A percentile compares a stretch with the other conserved stretches of the same genome.
Conservation (phyloP, 129 eudicot species). For the Flaveria linearis region DNA sequence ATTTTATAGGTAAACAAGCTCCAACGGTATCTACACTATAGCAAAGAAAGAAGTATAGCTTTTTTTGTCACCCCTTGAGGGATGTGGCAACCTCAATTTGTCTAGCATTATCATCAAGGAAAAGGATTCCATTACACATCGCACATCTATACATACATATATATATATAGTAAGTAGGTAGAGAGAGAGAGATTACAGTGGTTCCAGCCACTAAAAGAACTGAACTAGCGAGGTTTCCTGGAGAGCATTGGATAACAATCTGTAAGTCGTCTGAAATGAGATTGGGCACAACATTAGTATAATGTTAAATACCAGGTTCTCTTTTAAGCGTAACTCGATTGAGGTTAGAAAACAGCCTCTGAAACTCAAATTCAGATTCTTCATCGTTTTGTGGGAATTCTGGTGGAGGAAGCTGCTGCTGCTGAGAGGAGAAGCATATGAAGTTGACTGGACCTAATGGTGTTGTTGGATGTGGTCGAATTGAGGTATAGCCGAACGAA, state of each 20-base stretch:
- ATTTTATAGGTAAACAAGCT: not conserved
- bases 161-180: not conserved
- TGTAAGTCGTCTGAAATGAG: not conserved
- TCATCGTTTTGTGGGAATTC: conserved; percentile 31
- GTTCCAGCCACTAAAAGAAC: conserved; percentile 94
- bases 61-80: not conserved
- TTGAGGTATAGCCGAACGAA: not conserved
- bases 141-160: too few relatives aligned
- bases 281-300: not conserved
- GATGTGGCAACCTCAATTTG: not conserved
- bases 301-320: conserved; percentile 61
- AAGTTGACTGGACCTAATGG: conserved; percentile 17
- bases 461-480: conserved; percentile 9
- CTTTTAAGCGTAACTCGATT: conserved; percentile 69
- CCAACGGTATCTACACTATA: not conserved
- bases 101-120: not conserved
- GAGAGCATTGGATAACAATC: conserved; percentile 6
- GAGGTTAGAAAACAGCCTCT: conserved; percentile 85
- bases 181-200: conserved; percentile 56
- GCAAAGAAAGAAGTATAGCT: not conserved
- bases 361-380: conserved; percentile 41
- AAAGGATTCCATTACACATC: too few relatives aligned
- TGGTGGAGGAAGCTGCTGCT: conserved; percentile 5
- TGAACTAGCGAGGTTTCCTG: conserved; percentile 84
- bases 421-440: conserved; percentile 24